Percentiles rank a stretch among this genome's conserved stretches.
phyloP scores from a whole-genome alignment of 148 eudicot genomes.

The Bassia scoparia region DNA sequence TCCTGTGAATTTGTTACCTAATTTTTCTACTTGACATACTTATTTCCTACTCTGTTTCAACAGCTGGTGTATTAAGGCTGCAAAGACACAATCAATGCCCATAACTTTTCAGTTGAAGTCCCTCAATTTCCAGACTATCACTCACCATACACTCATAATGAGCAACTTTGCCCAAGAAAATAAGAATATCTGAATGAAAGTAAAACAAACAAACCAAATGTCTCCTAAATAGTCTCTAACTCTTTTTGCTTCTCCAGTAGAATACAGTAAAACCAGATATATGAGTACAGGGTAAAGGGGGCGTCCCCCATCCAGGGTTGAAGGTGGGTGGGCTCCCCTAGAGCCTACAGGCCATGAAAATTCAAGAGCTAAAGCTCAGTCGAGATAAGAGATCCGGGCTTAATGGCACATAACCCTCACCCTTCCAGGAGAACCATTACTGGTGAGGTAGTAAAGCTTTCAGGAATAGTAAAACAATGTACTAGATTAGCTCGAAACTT shows the following conservation, averaged over 20 bases:
- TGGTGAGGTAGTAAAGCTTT: too few relatives aligned
- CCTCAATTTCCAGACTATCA: not conserved
- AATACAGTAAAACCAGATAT: not conserved
- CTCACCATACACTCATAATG: not conserved
- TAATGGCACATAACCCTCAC: too few relatives aligned
- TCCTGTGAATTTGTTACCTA: not conserved
- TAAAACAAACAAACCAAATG: not conserved
- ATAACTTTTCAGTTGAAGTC: not conserved
- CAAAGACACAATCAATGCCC: not conserved
- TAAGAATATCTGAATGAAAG: not conserved
- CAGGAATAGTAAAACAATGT: too few relatives aligned
- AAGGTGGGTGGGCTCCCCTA: too few relatives aligned
- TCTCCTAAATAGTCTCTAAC: not conserved
- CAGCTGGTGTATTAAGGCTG: not conserved
- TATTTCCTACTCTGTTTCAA: not conserved
- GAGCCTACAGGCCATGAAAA: not conserved
- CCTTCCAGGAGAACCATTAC: too few relatives aligned
- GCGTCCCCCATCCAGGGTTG: too few relatives aligned
- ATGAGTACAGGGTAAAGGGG: too few relatives aligned
- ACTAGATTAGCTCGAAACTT: too few relatives aligned
- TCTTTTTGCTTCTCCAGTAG: not conserved
- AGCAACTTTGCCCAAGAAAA: not conserved
- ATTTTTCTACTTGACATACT: not conserved
- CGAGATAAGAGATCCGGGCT: not conserved
- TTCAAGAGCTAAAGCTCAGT: not conserved